Evolutionary conservation across 257 asterid species (phyloP).

Genomic region (Rubia yunnanensis): DNA sequence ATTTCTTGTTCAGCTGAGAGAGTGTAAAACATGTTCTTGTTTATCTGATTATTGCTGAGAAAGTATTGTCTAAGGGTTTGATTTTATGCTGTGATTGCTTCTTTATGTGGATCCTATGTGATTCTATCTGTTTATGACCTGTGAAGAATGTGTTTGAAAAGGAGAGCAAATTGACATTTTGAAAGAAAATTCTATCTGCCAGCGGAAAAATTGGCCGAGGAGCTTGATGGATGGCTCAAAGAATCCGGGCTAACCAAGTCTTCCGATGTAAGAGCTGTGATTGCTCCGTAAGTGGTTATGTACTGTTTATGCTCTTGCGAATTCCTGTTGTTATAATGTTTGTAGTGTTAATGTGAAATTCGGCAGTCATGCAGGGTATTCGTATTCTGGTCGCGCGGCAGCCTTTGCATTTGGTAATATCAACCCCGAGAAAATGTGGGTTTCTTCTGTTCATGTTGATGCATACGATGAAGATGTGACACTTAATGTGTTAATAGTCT

Average conservation of each 20-base stretch:
- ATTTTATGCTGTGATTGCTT: not conserved
- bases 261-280: slow-evolving; percentile 83
- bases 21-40: not conserved
- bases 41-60: not conserved
- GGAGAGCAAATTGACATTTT: slow-evolving; percentile 1
- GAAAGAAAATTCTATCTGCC: slow-evolving; percentile 10
- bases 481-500: not conserved
- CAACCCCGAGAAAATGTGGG: slow-evolving; percentile 71
- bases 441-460: not conserved
- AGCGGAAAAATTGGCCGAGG: slow-evolving; percentile 63
- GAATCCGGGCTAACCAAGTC: slow-evolving; percentile 56
- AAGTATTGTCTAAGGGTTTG: not conserved
- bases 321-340: not conserved
- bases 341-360: slow-evolving; percentile 20
- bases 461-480: not conserved
- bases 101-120: no score
- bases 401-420: slow-evolving; percentile 97
- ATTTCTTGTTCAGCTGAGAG: not conserved
- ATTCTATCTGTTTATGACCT: not conserved
- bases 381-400: slow-evolving; percentile 97
- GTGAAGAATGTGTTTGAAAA: not conserved
- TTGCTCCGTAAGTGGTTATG: slow-evolving; percentile 81
- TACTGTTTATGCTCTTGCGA: slow-evolving; percentile 2
- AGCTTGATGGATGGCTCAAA: slow-evolving; percentile 85
- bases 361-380: slow-evolving; percentile 96